Evolutionary conservation across 805 yeast genomes (phyloP), one percentile per base, ranked within the genome.

Genomic region (Schwanniomyces vanrijiae): DNA sequence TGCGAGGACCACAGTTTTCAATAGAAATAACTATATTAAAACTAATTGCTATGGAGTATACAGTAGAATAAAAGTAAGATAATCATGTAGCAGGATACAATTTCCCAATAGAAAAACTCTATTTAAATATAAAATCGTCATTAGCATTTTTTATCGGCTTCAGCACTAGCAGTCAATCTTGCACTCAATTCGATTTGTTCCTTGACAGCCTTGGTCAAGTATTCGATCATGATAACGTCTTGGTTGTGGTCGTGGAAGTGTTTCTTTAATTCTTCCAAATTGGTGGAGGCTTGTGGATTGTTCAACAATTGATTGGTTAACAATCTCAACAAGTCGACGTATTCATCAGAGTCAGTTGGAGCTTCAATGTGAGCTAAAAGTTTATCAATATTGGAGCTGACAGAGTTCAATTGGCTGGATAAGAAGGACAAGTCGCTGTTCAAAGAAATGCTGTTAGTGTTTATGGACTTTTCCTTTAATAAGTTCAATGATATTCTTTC

Each of bases 101-200:
- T 31, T 31, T 14, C 34, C 34, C 18, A 31, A 18, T 31, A 31
- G 34, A 31, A 14, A 16, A 16, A 16, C 19, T 31, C 34, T 31
- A 31, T 31, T 18, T 31, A 31, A 31, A 31, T 5, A n/a, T 31
- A 31, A 31, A 31, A 16, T n/a, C 18, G 34, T 31, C 34, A 31
- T 43, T 46, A 41, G 37, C 40, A 47, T 42, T 50, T 56, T 49
- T 53, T 60, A 11, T 59, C 63, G 25, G 57, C 53, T 42, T 58
- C 65, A 38, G 64, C 58, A 42, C 56, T 61, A 29, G 85, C 81
- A 41, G 89, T 83, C 59, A 88, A 77, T 64, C 87, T 82, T 41
- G 90, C 83, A 59, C 90, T 82, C 60, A 86, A 75, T 64, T 86
- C 91, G 53, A 88, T 77, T 71, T 90, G 96, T 53, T 90, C 86